These are phyloP conservation scores for Lactuca sativa DNA, from an alignment of 129 eudicot species.

Conservation along the genomic window DNA sequence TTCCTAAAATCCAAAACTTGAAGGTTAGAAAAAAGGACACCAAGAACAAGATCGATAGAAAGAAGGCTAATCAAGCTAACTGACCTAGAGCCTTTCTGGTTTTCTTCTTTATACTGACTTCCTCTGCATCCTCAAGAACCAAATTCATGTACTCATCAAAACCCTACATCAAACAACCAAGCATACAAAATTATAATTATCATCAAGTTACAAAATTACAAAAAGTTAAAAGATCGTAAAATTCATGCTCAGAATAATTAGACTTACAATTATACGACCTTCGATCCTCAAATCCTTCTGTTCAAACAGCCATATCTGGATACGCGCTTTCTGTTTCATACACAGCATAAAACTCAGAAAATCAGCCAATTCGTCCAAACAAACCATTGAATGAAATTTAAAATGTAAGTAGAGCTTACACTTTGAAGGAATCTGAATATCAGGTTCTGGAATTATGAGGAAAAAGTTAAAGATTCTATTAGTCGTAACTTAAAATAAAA, in stretches of 20 bases:
- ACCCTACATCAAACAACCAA: constrained; percentile 35
- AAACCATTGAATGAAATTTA: neutral
- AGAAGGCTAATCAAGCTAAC: neutral
- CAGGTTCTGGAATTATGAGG: constrained; percentile 46
- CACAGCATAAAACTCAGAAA: neutral
- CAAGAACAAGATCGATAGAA: neutral
- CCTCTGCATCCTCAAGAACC: constrained; percentile 78
- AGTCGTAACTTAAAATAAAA: neutral
- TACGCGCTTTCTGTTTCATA: constrained; percentile 63
- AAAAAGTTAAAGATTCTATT: neutral
- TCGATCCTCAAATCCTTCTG: constrained; percentile 86
- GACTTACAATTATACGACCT: constrained; percentile 71
- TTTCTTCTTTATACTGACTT: constrained; percentile 66
- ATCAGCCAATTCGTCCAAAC: neutral
- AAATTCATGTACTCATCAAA: constrained; percentile 83
- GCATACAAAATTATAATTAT: neutral
- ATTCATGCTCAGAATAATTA: neutral
- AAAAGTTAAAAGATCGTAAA: neutral
- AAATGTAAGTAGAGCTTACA: constrained; percentile 34
- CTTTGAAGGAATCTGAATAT: constrained; percentile 80
- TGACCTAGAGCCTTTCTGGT: constrained; percentile 63
- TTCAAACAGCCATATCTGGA: constrained; percentile 85
- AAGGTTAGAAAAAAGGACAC: neutral
- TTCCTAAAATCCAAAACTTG: constrained; percentile 29
- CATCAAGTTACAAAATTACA: neutral